Evolutionary conservation across 2,329 filamentous ascomycete genomes (phyloP), one percentile per base, ranked within the genome.

Genomic region (Tolypocladium ovalisporum): DNA sequence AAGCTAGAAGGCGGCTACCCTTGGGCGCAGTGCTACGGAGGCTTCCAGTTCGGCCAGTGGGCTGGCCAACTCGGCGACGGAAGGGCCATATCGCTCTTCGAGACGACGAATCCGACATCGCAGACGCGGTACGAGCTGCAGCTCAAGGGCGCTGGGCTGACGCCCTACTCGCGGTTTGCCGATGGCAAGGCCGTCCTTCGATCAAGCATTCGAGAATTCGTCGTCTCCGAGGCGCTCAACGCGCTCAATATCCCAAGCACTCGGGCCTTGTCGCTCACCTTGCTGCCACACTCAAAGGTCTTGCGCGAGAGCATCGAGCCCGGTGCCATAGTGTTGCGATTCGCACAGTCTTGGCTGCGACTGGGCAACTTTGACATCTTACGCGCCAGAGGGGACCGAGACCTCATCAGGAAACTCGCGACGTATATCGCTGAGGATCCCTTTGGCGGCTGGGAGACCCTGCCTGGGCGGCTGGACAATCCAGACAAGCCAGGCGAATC

Each of bases 11-110:
- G 88, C 24, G 85, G 94, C 49, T 99, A 99, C 70, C 93, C 94
- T 0, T 99, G 94, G 94, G 92, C 94, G 36, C 94, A 99, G 74
- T 97, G 94, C 75, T 99, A 99, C 70, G 94, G 94, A 58, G 93
- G 93, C 57, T 84, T 81, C 67, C 80, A 85, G 67, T 85, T 86
- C 68, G 94, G 94, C 7, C 85, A 88, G 63, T 99, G 93, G 93
- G 94, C 94, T 4, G 92, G 94, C 7, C 94, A 99, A 71, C 83
- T 99, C 1, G 94, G 94, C 47, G 94, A 99, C 68, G 94, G 94
- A 40, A 83, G 94, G 57, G 94, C 92, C 35, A 97, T 99, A 64
- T 96, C 90, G 39, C 78, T 99, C 1, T 97, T 97, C 66, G 94
- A 99, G 72, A 83, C 86, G 29, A 93, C 85, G 6, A 95, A 93